These are phyloP conservation scores for Ceratobasidium sp. DNA, from an alignment of 1,284 basidiomycete genomes.

Conservation along the genomic window DNA sequence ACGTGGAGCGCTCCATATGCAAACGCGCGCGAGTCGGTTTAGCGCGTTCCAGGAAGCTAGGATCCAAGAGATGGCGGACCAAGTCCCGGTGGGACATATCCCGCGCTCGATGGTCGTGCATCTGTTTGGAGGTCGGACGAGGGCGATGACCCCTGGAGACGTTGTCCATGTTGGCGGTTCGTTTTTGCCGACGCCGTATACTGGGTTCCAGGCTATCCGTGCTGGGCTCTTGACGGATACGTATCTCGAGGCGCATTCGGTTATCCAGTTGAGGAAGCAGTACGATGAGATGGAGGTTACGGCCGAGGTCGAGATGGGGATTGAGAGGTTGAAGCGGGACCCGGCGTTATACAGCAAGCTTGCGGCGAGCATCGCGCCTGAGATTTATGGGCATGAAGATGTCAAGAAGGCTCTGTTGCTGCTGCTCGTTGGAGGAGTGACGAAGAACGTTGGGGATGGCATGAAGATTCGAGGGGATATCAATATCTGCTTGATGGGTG, in stretches of 20 bases:
- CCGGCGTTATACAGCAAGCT: slow-evolving; percentile 87
- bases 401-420: slow-evolving; percentile 98
- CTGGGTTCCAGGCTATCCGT: slow-evolving; percentile 88
- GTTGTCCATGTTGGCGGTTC: slow-evolving; percentile 92
- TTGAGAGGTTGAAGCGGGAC: slow-evolving; percentile 80
- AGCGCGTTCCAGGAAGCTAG: slow-evolving; percentile 99
- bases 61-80: slow-evolving; percentile 99
- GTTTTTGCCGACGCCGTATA: slow-evolving; percentile 91
- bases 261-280: slow-evolving; percentile 97
- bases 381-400: slow-evolving; percentile 98
- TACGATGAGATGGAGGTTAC: slow-evolving; percentile 95
- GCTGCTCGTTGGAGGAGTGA: slow-evolving; percentile 94
- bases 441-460: slow-evolving; percentile 94
- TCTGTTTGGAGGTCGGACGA: slow-evolving; percentile 89
- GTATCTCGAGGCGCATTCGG: slow-evolving; percentile 92
- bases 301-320: slow-evolving; percentile 80
- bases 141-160: slow-evolving; percentile 95
- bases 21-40: slow-evolving; percentile 96
- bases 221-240: slow-evolving; percentile 98
- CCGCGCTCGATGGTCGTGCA: slow-evolving; percentile 98
- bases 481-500: slow-evolving; percentile 99
- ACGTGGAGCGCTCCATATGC: slow-evolving; percentile 94
- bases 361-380: slow-evolving; percentile 92
- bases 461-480: slow-evolving; percentile 99
- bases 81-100: slow-evolving; percentile 99